Conservation (phyloP, 805 yeast genomes). For the Saccharomycopsis capsularis region DNA sequence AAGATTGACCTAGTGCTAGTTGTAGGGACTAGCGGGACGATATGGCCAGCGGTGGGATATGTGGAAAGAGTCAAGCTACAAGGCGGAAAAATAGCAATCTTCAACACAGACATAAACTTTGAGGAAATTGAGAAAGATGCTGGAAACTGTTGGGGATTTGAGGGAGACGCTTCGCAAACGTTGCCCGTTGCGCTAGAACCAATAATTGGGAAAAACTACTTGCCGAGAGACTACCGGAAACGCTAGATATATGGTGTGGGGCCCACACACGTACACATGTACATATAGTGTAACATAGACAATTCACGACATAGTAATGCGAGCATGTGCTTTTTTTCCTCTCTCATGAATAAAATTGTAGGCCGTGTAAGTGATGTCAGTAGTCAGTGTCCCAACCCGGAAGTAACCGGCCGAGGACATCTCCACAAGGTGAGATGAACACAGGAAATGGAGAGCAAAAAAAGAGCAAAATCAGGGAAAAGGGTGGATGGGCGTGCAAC, state of each 20-base stretch:
- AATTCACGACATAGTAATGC: no score
- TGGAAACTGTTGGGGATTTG: slow-evolving; percentile 56
- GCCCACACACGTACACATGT: no score
- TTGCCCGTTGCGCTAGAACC: slow-evolving; percentile 64
- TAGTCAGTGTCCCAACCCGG: no score
- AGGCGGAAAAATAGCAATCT: slow-evolving; percentile 80
- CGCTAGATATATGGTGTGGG: neutral
- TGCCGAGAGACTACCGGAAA: slow-evolving; percentile 6
- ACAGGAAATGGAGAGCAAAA: no score
- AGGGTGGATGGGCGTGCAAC: no score
- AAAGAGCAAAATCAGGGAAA: no score
- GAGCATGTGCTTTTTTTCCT: no score
- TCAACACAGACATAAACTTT: slow-evolving; percentile 58
- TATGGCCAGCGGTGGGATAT: slow-evolving; percentile 91
- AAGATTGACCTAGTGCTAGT: slow-evolving; percentile 70
- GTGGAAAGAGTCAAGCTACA: slow-evolving; percentile 65
- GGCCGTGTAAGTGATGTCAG: no score
- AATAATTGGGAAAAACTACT: slow-evolving; percentile 29
- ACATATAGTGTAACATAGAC: no score
- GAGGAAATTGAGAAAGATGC: slow-evolving; percentile 36
- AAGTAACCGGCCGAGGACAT: no score
- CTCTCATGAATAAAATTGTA: no score
- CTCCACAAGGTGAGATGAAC: no score
- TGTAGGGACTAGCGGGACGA: slow-evolving; percentile 77
- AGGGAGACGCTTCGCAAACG: slow-evolving; percentile 72